phyloP scores from a whole-genome alignment of 306 rosid genomes.

The Cicer chorassanicum region DNA sequence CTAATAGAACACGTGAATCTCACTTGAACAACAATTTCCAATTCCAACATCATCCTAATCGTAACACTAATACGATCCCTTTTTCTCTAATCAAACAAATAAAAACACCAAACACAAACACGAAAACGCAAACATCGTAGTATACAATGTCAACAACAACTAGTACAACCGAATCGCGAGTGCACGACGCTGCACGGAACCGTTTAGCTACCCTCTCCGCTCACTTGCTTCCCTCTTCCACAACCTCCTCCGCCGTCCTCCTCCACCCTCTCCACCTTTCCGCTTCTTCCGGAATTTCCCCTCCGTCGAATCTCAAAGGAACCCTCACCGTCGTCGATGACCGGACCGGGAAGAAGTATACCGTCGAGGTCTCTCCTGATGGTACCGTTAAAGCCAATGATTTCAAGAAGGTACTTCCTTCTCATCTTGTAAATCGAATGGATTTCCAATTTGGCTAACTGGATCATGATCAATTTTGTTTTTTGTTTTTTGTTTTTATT shows the following conservation, averaged over 20 bases:
- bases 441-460: not conserved
- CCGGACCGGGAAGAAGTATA: constrained; percentile 72
- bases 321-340: constrained; percentile 71
- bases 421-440: not conserved
- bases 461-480: constrained; percentile 26
- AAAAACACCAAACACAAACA: not conserved
- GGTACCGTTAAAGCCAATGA: constrained; percentile 79
- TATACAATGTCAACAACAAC: constrained; percentile 50
- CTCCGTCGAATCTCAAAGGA: constrained; percentile 60
- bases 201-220: constrained; percentile 78
- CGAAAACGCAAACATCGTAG: not conserved
- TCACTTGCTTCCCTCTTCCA: constrained; percentile 58
- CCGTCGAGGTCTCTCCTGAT: constrained; percentile 63
- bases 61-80: constrained; percentile 10
- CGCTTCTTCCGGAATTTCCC: constrained; percentile 47
- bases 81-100: constrained; percentile 7
- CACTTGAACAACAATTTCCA: no score
- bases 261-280: constrained; percentile 50
- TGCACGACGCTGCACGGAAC: constrained; percentile 53
- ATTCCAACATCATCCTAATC: no score
- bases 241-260: constrained; percentile 34
- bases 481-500: not conserved
- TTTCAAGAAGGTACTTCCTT: constrained; percentile 68
- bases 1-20: no score
- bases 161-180: constrained; percentile 40